Conservation (phyloP, 2,329 filamentous ascomycete species). For the Alternaria conjuncta region DNA sequence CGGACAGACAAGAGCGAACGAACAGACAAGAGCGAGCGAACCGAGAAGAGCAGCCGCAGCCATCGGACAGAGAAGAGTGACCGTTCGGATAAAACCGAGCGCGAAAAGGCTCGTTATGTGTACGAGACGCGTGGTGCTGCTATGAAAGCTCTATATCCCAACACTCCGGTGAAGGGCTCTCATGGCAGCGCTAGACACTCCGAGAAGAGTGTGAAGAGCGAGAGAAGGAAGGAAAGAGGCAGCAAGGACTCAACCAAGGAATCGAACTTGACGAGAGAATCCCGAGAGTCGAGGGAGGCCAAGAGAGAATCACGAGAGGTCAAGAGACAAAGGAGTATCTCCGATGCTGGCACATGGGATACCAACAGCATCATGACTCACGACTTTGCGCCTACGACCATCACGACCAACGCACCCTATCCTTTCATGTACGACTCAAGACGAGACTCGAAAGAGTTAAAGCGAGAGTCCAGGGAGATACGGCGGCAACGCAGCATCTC, state of each 20-base stretch:
- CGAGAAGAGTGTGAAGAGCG: constrained; percentile 23
- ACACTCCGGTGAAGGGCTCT: constrained; percentile 30
- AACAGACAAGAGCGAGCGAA: constrained; percentile 19
- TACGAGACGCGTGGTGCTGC: constrained; percentile 47
- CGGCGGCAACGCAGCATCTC: constrained; percentile 9
- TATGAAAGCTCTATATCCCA: constrained; percentile 48
- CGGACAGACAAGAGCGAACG: constrained; percentile 25
- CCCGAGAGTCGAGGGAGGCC: constrained; percentile 12
- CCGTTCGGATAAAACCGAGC: constrained; percentile 26
- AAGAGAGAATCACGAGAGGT: constrained; percentile 12
- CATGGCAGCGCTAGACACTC: constrained; percentile 25
- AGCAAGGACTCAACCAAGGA: constrained; percentile 26
- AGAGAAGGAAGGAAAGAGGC: constrained; percentile 22
- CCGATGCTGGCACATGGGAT: constrained; percentile 37
- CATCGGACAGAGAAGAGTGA: constrained; percentile 25
- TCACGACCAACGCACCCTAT: constrained; percentile 17
- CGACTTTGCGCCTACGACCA: constrained; percentile 19
- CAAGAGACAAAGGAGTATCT: constrained; percentile 17
- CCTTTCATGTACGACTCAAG: constrained; percentile 4
- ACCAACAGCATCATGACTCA: constrained; percentile 30
- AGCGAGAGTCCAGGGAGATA: constrained; percentile 12
- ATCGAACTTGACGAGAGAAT: constrained; percentile 12
- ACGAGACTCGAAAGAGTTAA: constrained; percentile 14
- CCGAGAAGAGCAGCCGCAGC: constrained; percentile 8
- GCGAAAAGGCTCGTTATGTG: constrained; percentile 39